Evolutionary conservation across 106 monocot genomes (phyloP), one percentile per base, ranked within the genome.

Genomic region (Vanilla planifolia): DNA sequence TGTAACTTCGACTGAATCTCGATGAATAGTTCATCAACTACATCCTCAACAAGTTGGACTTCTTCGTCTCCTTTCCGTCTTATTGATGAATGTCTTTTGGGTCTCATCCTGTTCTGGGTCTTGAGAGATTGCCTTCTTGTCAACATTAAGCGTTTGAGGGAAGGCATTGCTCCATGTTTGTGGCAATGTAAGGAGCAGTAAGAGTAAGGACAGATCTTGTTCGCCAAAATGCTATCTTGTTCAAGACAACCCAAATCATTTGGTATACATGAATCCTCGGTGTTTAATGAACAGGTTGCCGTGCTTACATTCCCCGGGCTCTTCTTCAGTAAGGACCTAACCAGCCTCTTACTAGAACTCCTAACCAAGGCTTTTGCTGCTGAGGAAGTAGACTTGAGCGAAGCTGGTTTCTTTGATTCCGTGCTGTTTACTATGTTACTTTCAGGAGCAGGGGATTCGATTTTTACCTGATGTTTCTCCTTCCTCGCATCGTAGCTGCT

Each of bases 141-240:
- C 15, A 73, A 64, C 9, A 69, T 25, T 34, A 92, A 81, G 6
- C 52, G 28, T 51, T 67, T 78, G 11, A 92, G 60, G 0, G 84
- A 70, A 48, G 77, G 70, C 59, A 72, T 32, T 34, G 47, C 33
- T 30, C 56, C 59, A 37, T 84, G 78, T 6, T 34, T 47, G 42
- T 84, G 80, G 23, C 73, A 69, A 35, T 92, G 88, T 25, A 92
- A 42, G 10, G 84, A 84, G 65, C 92, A 92, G 64, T 84, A 81
- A 0, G 65, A 58, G 29, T 79, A 92, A 20, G 72, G 67, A 57
- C 92, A 92, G 30, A 75, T 77, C 66, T 59, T 76, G 21, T 62
- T 15, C 3, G 34, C 66, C 2, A 82, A 83, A 25, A 77, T 69
- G 37, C 70, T 77, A 16, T 80, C 69, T 1, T 65, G n/a, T 50